Conservation (phyloP, 1,284 basidiomycete species). For the Ustilago sp. region DNA sequence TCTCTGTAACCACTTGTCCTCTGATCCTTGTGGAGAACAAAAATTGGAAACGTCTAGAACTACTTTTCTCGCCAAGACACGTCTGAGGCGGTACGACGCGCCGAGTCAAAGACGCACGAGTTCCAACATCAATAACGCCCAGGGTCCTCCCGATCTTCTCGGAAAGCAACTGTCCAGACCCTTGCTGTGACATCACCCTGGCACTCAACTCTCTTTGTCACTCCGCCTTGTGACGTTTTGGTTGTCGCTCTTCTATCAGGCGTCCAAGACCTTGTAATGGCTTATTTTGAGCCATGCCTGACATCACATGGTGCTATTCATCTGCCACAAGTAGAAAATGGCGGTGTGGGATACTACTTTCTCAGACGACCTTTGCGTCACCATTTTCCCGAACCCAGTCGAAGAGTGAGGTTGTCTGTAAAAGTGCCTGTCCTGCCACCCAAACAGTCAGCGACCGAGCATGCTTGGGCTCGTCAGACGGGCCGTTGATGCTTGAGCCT, state of each 20-base stretch:
- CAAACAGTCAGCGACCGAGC: no score
- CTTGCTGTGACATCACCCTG: slow-evolving; percentile 2
- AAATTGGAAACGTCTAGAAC: neutral
- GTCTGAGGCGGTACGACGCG: neutral
- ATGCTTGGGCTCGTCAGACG: no score
- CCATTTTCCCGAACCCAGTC: no score
- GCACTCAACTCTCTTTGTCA: neutral
- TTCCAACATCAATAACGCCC: neutral
- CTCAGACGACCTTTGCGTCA: neutral
- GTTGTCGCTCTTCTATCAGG: neutral
- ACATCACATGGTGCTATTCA: neutral
- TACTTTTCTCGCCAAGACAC: slow-evolving; percentile 1
- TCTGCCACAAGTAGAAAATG: neutral
- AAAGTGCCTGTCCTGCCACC: no score
- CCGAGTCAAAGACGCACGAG: slow-evolving; percentile 1
- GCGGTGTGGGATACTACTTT: neutral
- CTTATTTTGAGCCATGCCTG: neutral
- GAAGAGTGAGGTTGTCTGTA: no score
- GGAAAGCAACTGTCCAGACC: neutral
- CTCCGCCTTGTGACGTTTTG: neutral
- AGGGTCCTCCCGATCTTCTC: slow-evolving; percentile 4
- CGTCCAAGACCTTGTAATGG: no score
- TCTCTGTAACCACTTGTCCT: slow-evolving; percentile 2
- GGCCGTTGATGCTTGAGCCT: neutral
- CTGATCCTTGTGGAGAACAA: neutral